Base-by-base conservation (phyloP, 805 yeast species). In the Ascoidea rubescens region DNA sequence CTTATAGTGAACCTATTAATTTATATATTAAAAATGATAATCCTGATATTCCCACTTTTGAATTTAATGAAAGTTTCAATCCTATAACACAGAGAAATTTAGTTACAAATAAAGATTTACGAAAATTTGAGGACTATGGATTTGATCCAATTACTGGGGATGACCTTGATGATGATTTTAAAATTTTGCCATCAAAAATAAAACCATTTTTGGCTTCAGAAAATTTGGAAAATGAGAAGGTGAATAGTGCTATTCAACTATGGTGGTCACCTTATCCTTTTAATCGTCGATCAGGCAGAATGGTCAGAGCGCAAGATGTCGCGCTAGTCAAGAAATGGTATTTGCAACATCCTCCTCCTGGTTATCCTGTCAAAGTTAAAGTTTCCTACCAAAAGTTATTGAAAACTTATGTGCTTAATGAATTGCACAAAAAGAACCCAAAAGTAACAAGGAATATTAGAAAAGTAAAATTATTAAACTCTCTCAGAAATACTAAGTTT, bases 311-410 rank as follows among this genome's bases (percentile, higher is more conserved):
- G 1, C 86, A 93, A 62, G 98, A 93, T 67, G 95, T 90, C 14
- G 80, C 96, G 0, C 65, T 93, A 2, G 71, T 86, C 5, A 93
- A 93, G 64, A 70, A 74, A 31, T 88, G 96, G 96, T 90, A 86
- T 62, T 66, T 78, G 47, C 82, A 84, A 52, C 81, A 79, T 53
- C 83, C 90, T 1, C 70, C 75, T 6, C 67, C 69, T 12, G 74
- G 72, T 5, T 72, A 75, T 52, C 89, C 90, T 0, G 76, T 80
- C 6, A 93, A 93, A 62, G 88, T 87, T 0, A 76, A 90, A 46
- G 79, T 89, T 1, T 90, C 98, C 0, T 84, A 90, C 62, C 98
- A 93, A 63, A 87, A 88, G 63, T 71, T 93, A n/a, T 67, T 95
- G 52, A 93, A 93, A 62, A 72, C 75, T 1, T 69, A 78, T 59